Conservation (phyloP, 305 asterid species). For the Solanum chacoense region DNA sequence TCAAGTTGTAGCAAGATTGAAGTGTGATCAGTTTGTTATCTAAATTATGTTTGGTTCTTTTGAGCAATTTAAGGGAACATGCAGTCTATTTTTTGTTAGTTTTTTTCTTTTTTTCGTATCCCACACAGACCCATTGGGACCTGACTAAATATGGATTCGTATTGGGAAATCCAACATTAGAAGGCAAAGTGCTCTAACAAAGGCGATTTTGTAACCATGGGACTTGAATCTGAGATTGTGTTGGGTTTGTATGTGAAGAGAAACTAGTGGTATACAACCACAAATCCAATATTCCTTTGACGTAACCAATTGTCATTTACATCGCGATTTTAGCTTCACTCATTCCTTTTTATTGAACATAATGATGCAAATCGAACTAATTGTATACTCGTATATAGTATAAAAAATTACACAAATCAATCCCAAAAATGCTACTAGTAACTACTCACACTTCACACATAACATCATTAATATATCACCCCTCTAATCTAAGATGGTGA, state of each 20-base stretch:
- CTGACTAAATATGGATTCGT: neutral
- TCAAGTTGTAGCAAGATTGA: neutral
- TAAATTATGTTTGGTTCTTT: neutral
- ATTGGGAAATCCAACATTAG: fast-evolving
- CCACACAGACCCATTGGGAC: neutral
- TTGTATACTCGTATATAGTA: neutral
- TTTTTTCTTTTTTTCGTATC: neutral
- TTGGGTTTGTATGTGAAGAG: neutral
- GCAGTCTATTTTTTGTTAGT: neutral
- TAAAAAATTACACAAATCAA: neutral
- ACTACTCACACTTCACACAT: neutral
- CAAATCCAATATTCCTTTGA: neutral
- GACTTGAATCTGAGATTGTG: neutral
- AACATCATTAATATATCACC: neutral
- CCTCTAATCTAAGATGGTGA: neutral
- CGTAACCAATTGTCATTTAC: neutral
- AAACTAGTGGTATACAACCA: neutral
- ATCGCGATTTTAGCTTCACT: neutral
- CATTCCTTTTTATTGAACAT: neutral
- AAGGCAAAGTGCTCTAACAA: neutral
- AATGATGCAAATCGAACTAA: neutral
- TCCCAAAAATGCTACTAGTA: neutral
- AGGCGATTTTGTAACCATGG: neutral
- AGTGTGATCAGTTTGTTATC: neutral
- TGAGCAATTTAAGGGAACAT: neutral